A percentile compares a stretch with the other conserved stretches of the same genome.
Conservation (phyloP, 164 flowering plant species). For the Buxus sempervirens region DNA sequence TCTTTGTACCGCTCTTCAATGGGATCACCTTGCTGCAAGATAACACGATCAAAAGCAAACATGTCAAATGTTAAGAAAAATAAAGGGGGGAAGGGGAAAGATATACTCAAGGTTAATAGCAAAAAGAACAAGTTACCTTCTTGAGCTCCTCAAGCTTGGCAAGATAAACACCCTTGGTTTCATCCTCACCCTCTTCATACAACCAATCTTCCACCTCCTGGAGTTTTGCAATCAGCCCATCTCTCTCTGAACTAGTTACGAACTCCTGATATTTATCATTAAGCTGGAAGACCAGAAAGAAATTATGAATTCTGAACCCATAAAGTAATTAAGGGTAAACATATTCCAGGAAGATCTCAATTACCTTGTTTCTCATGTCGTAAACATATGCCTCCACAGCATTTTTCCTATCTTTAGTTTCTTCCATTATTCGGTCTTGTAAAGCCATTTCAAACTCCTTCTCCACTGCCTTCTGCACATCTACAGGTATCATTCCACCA, state of each 20-base stretch:
- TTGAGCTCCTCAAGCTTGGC: constrained; percentile 97
- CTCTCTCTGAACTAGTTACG: constrained; percentile 63
- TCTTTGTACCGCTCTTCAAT: constrained; percentile 87
- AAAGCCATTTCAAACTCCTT: constrained; percentile 98
- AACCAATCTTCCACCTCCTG: constrained; percentile 94
- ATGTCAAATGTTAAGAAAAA: not conserved
- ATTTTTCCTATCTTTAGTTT: constrained; percentile 91
- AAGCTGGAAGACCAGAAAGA: constrained; percentile 43
- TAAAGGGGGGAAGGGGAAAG: too few relatives aligned
- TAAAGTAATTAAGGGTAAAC: too few relatives aligned
- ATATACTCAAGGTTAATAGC: too few relatives aligned
- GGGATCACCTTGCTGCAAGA: constrained; percentile 87
- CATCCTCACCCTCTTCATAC: constrained; percentile 98
- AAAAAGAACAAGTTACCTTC: constrained; percentile 42
- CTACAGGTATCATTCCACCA: constrained; percentile 62
- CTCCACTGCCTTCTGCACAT: constrained; percentile 81
- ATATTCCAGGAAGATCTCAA: not conserved
- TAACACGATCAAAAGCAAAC: not conserved
- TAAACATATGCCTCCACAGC: constrained; percentile 97
- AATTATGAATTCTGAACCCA: not conserved
- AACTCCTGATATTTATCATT: constrained; percentile 79
- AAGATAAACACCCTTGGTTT: constrained; percentile 92
- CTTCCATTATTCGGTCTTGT: constrained; percentile 97
- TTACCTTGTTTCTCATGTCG: constrained; percentile 93
- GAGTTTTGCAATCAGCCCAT: constrained; percentile 53